Conservation (phyloP, 1,284 basidiomycete species). For the Amylostereum areolatum region DNA sequence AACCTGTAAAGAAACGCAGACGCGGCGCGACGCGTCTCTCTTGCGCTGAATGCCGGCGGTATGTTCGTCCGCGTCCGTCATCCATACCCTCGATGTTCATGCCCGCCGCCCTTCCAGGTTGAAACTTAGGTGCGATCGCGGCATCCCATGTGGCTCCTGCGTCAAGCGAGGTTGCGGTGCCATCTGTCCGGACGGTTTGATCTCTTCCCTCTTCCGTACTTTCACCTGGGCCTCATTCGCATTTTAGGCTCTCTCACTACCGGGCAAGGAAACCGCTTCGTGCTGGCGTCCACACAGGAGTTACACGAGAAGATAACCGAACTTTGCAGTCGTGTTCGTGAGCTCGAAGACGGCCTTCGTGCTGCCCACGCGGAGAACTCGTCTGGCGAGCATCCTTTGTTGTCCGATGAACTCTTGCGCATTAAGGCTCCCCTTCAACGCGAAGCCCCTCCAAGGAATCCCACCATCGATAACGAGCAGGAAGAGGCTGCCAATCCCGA, state of each 20-base stretch:
- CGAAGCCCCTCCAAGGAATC: slow-evolving; percentile 35
- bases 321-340: slow-evolving; percentile 52
- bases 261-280: slow-evolving; percentile 67
- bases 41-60: slow-evolving; percentile 72
- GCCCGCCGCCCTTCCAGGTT: slow-evolving; percentile 30
- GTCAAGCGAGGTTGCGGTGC: slow-evolving; percentile 61
- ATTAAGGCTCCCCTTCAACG: slow-evolving; percentile 61
- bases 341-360: slow-evolving; percentile 57
- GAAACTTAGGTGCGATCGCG: slow-evolving; percentile 59
- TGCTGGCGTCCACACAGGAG: slow-evolving; percentile 61
- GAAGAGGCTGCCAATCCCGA: slow-evolving; percentile 42
- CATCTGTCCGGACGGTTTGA: slow-evolving; percentile 55
- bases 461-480: slow-evolving; percentile 33
- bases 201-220: too few relatives aligned
- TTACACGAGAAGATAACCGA: slow-evolving; percentile 62
- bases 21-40: slow-evolving; percentile 72
- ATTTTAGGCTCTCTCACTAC: slow-evolving; percentile 56
- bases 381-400: slow-evolving; percentile 45
- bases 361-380: slow-evolving; percentile 43
- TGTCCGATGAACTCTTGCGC: slow-evolving; percentile 54
- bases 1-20: slow-evolving; percentile 57
- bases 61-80: neutral
- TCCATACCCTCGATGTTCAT: neutral
- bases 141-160: slow-evolving; percentile 62
- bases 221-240: too few relatives aligned